phyloP scores from a whole-genome alignment of 2,329 filamentous ascomycete species.

The Xylariaceae sp. region DNA sequence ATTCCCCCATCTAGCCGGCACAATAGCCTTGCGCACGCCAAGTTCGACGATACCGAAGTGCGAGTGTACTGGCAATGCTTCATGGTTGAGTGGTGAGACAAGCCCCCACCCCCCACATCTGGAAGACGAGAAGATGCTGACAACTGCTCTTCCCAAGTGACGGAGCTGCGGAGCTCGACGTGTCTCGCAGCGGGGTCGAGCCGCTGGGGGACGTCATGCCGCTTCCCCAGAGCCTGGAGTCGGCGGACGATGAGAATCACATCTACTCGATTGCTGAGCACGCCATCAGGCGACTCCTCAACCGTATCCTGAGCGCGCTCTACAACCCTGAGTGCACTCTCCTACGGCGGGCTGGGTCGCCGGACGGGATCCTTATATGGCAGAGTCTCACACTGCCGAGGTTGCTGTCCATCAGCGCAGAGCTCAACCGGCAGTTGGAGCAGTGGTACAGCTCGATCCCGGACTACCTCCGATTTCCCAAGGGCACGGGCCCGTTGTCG shows the following conservation, averaged over 20 bases:
- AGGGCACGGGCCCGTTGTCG: constrained; percentile 51
- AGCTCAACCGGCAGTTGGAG: constrained; percentile 36
- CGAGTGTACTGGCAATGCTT: constrained; percentile 68
- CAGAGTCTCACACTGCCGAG: constrained; percentile 26
- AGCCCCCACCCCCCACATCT: no score
- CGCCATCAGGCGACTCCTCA: constrained; percentile 36
- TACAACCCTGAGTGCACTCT: constrained; percentile 31
- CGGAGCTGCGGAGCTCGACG: constrained; percentile 59
- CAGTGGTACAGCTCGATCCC: constrained; percentile 36
- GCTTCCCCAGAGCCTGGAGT: constrained; percentile 30
- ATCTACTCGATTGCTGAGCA: constrained; percentile 39
- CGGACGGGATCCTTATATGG: constrained; percentile 22
- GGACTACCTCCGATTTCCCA: constrained; percentile 40
- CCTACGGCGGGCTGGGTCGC: constrained; percentile 16
- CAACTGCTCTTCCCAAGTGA: constrained; percentile 44
- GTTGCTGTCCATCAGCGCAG: constrained; percentile 30
- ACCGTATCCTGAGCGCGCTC: constrained; percentile 38
- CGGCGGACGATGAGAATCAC: constrained; percentile 31
- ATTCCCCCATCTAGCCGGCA: constrained; percentile 17
- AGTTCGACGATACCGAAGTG: constrained; percentile 41
- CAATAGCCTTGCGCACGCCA: constrained; percentile 15
- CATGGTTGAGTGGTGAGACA: constrained; percentile 65
- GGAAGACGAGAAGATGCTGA: constrained; percentile 5
- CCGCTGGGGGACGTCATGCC: constrained; percentile 33
- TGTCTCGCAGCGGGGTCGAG: constrained; percentile 33